Conservation (phyloP, 495 filamentous ascomycete species). For the Aspergillus ostianus region DNA sequence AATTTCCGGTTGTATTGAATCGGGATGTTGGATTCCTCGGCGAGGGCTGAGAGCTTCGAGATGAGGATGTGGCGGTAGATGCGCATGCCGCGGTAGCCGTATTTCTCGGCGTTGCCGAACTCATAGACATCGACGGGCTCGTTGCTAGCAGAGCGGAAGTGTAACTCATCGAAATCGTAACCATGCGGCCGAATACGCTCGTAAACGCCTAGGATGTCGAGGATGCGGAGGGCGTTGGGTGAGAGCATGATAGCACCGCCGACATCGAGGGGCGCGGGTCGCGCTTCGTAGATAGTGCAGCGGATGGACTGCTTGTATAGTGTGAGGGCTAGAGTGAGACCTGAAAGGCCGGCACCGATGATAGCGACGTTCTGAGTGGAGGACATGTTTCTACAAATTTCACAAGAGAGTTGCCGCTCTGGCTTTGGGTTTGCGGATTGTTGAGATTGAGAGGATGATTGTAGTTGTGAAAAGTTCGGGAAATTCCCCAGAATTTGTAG, state of each 20-base stretch:
- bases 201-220: constrained; percentile 47
- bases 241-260: constrained; percentile 54
- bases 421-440: neutral
- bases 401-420: neutral
- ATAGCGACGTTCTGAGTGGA: constrained; percentile 35
- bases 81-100: constrained; percentile 45
- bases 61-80: constrained; percentile 49
- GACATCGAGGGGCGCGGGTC: constrained; percentile 30
- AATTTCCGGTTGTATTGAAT: constrained; percentile 46
- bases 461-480: too few relatives aligned
- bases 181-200: constrained; percentile 27
- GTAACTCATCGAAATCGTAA: constrained; percentile 39
- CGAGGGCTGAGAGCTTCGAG: constrained; percentile 29
- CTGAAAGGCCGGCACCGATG: constrained; percentile 48
- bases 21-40: constrained; percentile 33
- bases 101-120: constrained; percentile 40
- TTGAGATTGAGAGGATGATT: too few relatives aligned
- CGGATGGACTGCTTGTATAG: constrained; percentile 39
- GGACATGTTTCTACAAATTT: constrained; percentile 8
- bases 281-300: constrained; percentile 46
- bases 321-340: constrained; percentile 44
- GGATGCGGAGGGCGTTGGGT: constrained; percentile 48
- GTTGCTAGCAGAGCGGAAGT: constrained; percentile 38
- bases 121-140: constrained; percentile 41
- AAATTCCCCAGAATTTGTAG: too few relatives aligned